A percentile compares a stretch with the other conserved stretches of the same genome.
phyloP scores from a whole-genome alignment of 140 eudicot genomes.

The Ambrosia hybrid region DNA sequence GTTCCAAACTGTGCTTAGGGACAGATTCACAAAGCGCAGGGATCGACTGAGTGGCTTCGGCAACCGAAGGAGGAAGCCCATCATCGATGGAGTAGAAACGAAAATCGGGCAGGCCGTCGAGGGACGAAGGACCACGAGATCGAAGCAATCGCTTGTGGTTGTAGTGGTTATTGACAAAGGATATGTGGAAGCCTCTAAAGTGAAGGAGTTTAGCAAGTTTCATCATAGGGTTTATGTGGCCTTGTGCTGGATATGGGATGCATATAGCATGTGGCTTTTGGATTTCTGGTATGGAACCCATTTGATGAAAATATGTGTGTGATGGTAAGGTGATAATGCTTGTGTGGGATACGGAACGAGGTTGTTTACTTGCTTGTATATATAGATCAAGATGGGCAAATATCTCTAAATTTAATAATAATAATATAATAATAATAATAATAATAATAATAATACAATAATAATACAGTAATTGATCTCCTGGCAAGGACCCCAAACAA shows the following conservation, averaged over 20 bases:
- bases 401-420: too few species aligned
- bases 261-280: slow-evolving; percentile 56
- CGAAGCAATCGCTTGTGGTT: slow-evolving; percentile 64
- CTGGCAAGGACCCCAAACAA: too few species aligned
- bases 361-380: neutral
- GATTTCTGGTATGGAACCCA: slow-evolving; percentile 5
- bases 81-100: slow-evolving; percentile 58
- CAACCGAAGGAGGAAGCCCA: slow-evolving; percentile 55
- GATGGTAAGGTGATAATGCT: neutral
- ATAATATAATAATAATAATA: too few species aligned
- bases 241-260: slow-evolving; percentile 71
- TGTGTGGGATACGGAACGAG: neutral
- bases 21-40: slow-evolving; percentile 39
- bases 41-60: slow-evolving; percentile 52
- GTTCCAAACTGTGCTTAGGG: slow-evolving; percentile 36
- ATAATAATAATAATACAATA: too few species aligned
- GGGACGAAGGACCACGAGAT: slow-evolving; percentile 48
- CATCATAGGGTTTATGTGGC: slow-evolving; percentile 80
- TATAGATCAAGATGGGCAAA: neutral
- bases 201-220: slow-evolving; percentile 73
- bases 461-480: too few species aligned
- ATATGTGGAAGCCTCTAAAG: slow-evolving; percentile 54
- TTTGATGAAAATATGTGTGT: slow-evolving; percentile 25
- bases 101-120: slow-evolving; percentile 57
- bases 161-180: slow-evolving; percentile 70